Conservation (phyloP, 768 basidiomycete species). For the Strobilomyces dryophilus region DNA sequence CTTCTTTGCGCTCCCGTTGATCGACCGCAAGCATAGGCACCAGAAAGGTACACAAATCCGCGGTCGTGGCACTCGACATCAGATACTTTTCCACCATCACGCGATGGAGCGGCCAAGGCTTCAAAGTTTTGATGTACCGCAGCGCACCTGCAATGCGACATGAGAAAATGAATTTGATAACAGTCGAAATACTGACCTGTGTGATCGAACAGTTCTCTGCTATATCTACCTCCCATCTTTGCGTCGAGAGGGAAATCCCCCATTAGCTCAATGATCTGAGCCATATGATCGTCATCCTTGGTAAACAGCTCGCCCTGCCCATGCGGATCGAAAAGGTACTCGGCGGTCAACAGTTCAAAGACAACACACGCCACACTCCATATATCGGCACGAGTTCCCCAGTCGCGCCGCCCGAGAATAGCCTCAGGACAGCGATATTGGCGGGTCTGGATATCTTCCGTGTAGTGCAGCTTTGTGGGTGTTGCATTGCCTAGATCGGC, state of each 20-base stretch:
- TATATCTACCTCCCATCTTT: conserved; percentile 83
- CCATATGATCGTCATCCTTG: conserved; percentile 95
- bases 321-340: conserved; percentile 90
- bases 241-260: conserved; percentile 71
- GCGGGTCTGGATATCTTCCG: conserved; percentile 95
- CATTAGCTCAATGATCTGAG: conserved; percentile 88
- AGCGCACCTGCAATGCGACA: conserved; percentile 45
- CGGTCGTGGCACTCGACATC: conserved; percentile 55
- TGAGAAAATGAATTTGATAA: conserved; percentile 3
- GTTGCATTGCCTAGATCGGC: conserved; percentile 95
- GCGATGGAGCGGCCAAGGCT: conserved; percentile 75
- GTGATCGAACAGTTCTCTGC: conserved; percentile 79
- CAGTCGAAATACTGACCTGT: conserved; percentile 40
- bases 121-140: conserved; percentile 70
- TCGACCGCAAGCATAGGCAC: conserved; percentile 74
- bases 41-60: conserved; percentile 60
- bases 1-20: conserved; percentile 62
- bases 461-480: conserved; percentile 84
- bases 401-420: conserved; percentile 81
- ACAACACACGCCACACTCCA: conserved; percentile 92
- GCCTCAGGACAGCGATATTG: conserved; percentile 96
- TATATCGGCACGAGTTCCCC: conserved; percentile 82
- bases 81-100: conserved; percentile 92
- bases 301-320: conserved; percentile 76
- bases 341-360: conserved; percentile 88